A percentile compares a stretch with the other conserved stretches of the same genome.
These are phyloP conservation scores for Pilasporangium apinafurcum DNA, from an alignment of 352 stramenopile species.

Conservation along the genomic window DNA sequence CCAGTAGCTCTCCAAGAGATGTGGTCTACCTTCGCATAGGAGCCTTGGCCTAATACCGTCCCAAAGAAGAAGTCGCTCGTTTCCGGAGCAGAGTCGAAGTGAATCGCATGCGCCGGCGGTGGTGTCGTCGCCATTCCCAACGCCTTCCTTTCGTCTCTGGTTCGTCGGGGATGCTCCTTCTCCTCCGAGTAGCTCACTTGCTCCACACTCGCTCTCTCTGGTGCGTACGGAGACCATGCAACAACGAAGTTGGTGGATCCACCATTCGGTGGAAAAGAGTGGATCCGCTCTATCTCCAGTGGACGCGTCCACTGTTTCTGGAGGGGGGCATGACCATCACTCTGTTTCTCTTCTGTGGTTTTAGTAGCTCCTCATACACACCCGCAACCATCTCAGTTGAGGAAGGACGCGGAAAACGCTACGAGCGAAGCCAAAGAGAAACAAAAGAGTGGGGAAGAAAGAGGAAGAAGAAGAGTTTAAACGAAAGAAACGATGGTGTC, in stretches of 20 bases:
- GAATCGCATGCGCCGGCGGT: conserved; percentile 31
- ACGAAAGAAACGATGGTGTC: conserved; percentile 55
- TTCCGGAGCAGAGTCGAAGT: conserved; percentile 60
- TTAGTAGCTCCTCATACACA: conserved; percentile 5
- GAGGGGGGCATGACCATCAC: conserved; percentile 15
- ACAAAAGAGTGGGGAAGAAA: not conserved
- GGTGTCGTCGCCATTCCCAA: not conserved
- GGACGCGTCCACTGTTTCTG: too few species aligned
- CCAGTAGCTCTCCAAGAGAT: not conserved
- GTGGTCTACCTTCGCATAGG: conserved; percentile 72
- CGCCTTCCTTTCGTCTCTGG: too few species aligned
- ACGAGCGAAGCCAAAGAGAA: conserved; percentile 2
- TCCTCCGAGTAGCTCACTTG: too few species aligned
- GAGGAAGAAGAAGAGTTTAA: conserved; percentile 10
- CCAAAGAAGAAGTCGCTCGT: conserved; percentile 85
- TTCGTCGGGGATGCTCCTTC: too few species aligned
- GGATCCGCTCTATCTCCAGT: conserved; percentile 1
- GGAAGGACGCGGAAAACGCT: not conserved
- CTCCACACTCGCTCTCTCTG: too few species aligned
- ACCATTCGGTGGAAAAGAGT: not conserved
- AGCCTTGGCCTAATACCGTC: conserved; percentile 79
- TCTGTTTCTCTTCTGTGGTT: conserved; percentile 5
- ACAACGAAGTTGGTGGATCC: conserved; percentile 1
- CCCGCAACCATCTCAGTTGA: not conserved
- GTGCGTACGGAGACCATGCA: too few species aligned